phyloP scores from a whole-genome alignment of 768 basidiomycete genomes.

The Psilocybe cubensis region DNA sequence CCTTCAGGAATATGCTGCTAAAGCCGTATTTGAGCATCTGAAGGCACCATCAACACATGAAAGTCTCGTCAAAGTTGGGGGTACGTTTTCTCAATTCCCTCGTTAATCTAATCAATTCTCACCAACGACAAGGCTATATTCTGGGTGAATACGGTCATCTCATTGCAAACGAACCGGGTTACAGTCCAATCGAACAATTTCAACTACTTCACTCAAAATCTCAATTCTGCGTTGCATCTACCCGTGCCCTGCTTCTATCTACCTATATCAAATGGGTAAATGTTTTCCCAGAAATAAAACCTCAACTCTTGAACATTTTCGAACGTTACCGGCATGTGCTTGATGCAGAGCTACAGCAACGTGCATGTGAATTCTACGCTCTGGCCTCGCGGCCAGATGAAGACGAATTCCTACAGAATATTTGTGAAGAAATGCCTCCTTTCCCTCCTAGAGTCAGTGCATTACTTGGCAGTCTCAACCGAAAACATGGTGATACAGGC shows the following conservation, averaged over 20 bases:
- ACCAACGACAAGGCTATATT: constrained; percentile 72
- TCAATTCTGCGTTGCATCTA: constrained; percentile 90
- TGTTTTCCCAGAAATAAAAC: constrained; percentile 98
- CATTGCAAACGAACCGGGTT: constrained; percentile 92
- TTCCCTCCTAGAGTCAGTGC: constrained; percentile 96
- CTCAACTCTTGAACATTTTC: constrained; percentile 91
- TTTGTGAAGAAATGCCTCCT: constrained; percentile 99
- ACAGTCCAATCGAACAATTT: constrained; percentile 94
- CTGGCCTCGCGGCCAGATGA: constrained; percentile 85
- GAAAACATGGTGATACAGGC: constrained; percentile 90
- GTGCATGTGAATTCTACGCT: constrained; percentile 96
- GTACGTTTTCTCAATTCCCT: constrained; percentile 42
- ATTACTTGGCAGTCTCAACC: constrained; percentile 82
- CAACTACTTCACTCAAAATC: constrained; percentile 92
- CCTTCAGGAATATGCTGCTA: constrained; percentile 94
- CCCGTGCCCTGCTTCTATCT: constrained; percentile 89
- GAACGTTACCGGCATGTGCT: constrained; percentile 97
- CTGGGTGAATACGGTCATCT: constrained; percentile 98
- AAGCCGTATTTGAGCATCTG: constrained; percentile 88
- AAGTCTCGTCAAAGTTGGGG: constrained; percentile 95
- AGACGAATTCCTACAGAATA: constrained; percentile 89
- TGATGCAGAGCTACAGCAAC: constrained; percentile 96
- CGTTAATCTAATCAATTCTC: background rate
- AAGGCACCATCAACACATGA: constrained; percentile 86
- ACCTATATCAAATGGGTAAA: constrained; percentile 99